phyloP scores from a whole-genome alignment of 139 green algal species.

The Tetraselmis chui region DNA sequence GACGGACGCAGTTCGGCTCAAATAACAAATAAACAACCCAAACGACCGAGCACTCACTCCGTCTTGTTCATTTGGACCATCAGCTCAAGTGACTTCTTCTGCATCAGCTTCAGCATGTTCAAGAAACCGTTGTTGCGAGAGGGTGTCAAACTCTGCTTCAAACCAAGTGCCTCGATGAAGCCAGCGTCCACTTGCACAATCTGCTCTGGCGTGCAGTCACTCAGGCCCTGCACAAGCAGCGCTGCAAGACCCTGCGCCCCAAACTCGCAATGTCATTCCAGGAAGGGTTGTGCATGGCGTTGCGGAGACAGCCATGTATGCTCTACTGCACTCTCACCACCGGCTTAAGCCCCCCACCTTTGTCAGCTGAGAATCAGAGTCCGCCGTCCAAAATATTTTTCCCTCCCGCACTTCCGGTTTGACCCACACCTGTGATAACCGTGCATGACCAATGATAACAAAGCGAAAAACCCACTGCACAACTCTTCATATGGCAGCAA shows the following conservation, averaged over 20 bases:
- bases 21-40: too few relatives aligned
- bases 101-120: constrained; percentile 93
- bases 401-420: constrained; percentile 53
- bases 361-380: constrained; percentile 94
- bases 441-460: too few relatives aligned
- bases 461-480: too few relatives aligned
- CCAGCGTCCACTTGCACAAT: constrained; percentile 47
- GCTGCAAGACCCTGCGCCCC: constrained; percentile 74
- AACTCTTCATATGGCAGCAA: too few relatives aligned
- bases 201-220: constrained; percentile 64
- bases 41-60: too few relatives aligned
- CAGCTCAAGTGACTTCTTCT: constrained; percentile 65
- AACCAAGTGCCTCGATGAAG: constrained; percentile 88
- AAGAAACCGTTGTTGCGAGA: constrained; percentile 97
- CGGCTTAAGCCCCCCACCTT: constrained; percentile 53
- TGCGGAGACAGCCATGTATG: too few relatives aligned
- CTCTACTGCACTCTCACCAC: too few relatives aligned
- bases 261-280: too few relatives aligned
- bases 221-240: constrained; percentile 86
- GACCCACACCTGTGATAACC: constrained; percentile 99
- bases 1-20: too few relatives aligned
- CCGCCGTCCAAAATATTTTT: constrained; percentile 80
- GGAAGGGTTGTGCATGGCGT: too few relatives aligned
- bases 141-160: constrained; percentile 92
- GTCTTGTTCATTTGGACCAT: too few relatives aligned